Percentiles rank a stretch among this genome's conserved stretches.
Evolutionary conservation across 371 early-diverging fungal species (phyloP).

Genomic region (Mortierella sp.): DNA sequence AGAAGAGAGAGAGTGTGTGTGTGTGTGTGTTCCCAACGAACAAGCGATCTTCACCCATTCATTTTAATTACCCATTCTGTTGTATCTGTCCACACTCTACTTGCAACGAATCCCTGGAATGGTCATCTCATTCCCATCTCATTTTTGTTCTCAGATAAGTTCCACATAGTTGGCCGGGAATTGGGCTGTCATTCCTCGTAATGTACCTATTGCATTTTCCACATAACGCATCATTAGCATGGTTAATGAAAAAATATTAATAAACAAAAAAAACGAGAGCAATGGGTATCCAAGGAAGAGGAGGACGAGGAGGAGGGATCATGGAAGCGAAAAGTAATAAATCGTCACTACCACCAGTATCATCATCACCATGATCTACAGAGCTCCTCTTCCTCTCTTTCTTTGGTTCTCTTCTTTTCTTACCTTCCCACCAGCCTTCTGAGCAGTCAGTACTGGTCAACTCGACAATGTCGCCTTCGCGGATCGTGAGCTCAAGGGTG

Average conservation of each 20-base stretch:
- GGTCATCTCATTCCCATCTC: not conserved
- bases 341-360: not conserved
- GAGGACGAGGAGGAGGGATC: not conserved
- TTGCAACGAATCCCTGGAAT: not conserved
- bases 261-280: not conserved
- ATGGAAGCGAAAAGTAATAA: not conserved
- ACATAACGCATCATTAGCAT: not conserved
- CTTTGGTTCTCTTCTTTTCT: not conserved
- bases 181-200: conserved; percentile 79
- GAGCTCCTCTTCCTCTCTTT: not conserved
- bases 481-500: conserved; percentile 80
- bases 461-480: conserved; percentile 75
- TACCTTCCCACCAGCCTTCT: conserved; percentile 87
- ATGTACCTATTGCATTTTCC: conserved; percentile 61
- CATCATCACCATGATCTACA: not conserved
- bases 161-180: conserved; percentile 90
- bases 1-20: not conserved
- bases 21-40: not conserved
- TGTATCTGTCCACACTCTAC: not conserved
- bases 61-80: not conserved
- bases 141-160: not conserved
- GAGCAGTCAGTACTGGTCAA: conserved; percentile 72
- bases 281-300: not conserved
- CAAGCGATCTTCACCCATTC: not conserved
- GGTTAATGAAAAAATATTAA: not conserved